These are phyloP conservation scores for Polyplosphaeria fusca DNA, from an alignment of 495 filamentous ascomycete species.

Conservation along the genomic window DNA sequence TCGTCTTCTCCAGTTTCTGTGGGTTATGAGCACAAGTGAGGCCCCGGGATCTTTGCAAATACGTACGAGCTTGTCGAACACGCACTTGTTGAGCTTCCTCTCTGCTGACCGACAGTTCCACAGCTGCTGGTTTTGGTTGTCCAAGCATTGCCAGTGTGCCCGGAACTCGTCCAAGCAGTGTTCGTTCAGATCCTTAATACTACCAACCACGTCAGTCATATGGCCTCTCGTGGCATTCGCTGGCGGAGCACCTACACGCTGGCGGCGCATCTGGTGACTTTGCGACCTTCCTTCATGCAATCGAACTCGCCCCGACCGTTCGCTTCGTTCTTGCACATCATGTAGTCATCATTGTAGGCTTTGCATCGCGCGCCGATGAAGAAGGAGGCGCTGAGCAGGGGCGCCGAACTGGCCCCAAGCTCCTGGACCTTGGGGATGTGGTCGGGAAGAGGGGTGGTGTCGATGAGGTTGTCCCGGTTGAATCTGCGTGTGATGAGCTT, in stretches of 20 bases:
- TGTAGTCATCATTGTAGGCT: conserved; percentile 96
- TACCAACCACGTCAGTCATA: conserved; percentile 38
- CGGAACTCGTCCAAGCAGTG: conserved; percentile 88
- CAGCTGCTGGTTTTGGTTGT: conserved; percentile 94
- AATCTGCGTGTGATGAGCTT: conserved; percentile 58
- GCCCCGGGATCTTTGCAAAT: not conserved
- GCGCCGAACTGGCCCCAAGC: conserved; percentile 86
- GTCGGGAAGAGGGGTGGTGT: conserved; percentile 91
- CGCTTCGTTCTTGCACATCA: conserved; percentile 95
- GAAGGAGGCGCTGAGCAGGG: conserved; percentile 85
- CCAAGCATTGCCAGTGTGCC: conserved; percentile 88
- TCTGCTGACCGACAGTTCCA: conserved; percentile 83
- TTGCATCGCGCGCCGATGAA: conserved; percentile 96
- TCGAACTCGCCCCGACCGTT: conserved; percentile 86
- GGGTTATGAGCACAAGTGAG: not conserved
- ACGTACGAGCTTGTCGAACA: conserved; percentile 90
- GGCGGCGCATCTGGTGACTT: conserved; percentile 91
- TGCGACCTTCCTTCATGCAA: conserved; percentile 91
- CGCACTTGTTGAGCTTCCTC: conserved; percentile 83
- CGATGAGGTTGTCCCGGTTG: conserved; percentile 86
- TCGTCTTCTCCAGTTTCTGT: conserved; percentile 84
- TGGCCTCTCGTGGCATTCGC: not conserved
- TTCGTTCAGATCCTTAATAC: conserved; percentile 93
- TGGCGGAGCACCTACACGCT: conserved; percentile 80
- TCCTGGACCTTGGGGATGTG: conserved; percentile 88